Evolutionary conservation across 805 yeast genomes (phyloP), one percentile per base, ranked within the genome.

Genomic region (Yarrowia porcina): DNA sequence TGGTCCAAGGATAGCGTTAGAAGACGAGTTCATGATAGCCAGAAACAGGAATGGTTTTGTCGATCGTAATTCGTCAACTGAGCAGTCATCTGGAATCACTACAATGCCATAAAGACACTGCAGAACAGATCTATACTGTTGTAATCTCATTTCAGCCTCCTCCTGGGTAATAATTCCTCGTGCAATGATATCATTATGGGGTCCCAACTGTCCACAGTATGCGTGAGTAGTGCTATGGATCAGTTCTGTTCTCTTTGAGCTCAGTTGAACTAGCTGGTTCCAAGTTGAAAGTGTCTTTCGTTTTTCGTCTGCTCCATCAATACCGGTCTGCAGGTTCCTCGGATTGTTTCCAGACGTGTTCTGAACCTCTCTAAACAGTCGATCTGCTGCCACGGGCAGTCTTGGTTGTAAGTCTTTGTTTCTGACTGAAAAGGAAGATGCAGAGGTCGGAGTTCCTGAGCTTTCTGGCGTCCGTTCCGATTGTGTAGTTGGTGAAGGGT

Each of bases 31-130:
- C 80, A 90, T 81, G 15, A 90, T 75, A 0, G 88, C 78, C 38
- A 85, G 80, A 67, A 90, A 83, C 47, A 90, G 72, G 21, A 82
- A 78, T 1, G 96, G 96, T 44, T 79, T 79, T 0, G 79, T 73
- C 13, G 71, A 69, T 50, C 85, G 76, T 59, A 90, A 68, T 15
- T 76, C 76, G 9, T 80, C 83, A 6, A 82, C 77, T 0, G 81
- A 70, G 23, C 77, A 66, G 15, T 76, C 74, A 0, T 71, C 72
- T 0, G 84, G 82, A 2, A 89, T 71, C 33, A 76, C 79, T n/a
- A 90, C 80, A 36, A 86, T 79, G 2, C 92, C 89, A 66, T 80
- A 83, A 6, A 72, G 69, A 0, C 76, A 70, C 67, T 81, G 80
- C 17, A 89, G 71, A 10, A 73, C 71, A 0, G 73, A 71, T 27